phyloP scores from a whole-genome alignment of 2,329 filamentous ascomycete genomes.

The Fusarium sp. region DNA sequence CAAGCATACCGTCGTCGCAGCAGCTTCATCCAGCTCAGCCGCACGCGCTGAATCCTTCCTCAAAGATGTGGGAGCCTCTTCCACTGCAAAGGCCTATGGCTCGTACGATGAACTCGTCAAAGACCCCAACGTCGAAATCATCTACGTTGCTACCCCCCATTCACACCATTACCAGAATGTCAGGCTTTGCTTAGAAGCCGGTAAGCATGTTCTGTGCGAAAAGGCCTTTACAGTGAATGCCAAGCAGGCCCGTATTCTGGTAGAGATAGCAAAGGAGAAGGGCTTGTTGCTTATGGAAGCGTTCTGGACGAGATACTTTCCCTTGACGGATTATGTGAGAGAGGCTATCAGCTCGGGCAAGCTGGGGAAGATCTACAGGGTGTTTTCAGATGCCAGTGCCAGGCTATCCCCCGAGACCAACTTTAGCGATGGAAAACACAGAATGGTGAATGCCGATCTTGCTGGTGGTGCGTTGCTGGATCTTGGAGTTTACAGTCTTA shows the following conservation, averaged over 20 bases:
- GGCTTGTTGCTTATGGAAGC: constrained; percentile 80
- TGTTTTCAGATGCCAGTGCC: constrained; percentile 44
- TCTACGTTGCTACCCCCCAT: constrained; percentile 89
- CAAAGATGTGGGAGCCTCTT: constrained; percentile 68
- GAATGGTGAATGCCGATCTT: constrained; percentile 81
- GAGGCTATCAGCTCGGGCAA: constrained; percentile 64
- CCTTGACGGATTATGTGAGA: constrained; percentile 74
- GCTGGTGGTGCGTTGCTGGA: constrained; percentile 83
- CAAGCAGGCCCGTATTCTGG: constrained; percentile 73
- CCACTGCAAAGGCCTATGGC: constrained; percentile 73
- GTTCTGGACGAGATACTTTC: constrained; percentile 89
- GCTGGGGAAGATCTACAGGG: constrained; percentile 67
- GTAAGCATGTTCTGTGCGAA: constrained; percentile 87
- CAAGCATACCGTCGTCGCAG: constrained; percentile 78
- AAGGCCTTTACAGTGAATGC: constrained; percentile 88
- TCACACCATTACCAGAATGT: constrained; percentile 90
- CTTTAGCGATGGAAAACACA: constrained; percentile 58
- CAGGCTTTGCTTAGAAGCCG: constrained; percentile 78
- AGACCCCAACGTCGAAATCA: constrained; percentile 78
- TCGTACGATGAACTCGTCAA: constrained; percentile 81
- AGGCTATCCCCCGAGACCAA: constrained; percentile 3
- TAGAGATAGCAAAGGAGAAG: constrained; percentile 74
- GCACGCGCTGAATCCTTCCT: constrained; percentile 75
- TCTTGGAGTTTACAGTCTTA: constrained; percentile 83
- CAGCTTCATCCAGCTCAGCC: constrained; percentile 76